Percentiles rank a stretch among this genome's conserved stretches.
Conservation (phyloP, 2,329 filamentous ascomycete genomes). For the Fonsecaea nubica region DNA sequence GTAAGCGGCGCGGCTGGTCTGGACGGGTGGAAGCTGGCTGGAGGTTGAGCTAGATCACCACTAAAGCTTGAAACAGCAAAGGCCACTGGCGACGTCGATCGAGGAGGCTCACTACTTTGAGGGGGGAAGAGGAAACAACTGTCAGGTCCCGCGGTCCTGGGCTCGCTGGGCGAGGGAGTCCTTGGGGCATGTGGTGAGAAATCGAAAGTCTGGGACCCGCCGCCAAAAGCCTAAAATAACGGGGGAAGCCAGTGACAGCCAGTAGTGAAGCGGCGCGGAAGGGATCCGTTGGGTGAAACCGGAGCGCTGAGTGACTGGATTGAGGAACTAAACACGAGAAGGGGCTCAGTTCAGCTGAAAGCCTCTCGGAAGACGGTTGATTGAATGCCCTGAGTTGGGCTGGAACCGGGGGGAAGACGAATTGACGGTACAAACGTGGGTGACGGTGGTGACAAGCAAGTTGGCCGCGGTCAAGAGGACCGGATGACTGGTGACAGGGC, state of each 20-base stretch:
- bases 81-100: slow-evolving; percentile 6
- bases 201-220: slow-evolving; percentile 18
- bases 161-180: slow-evolving; percentile 1
- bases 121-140: background rate
- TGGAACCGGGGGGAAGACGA: background rate
- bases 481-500: background rate
- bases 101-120: slow-evolving; percentile 6
- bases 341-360: slow-evolving; percentile 17
- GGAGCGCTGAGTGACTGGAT: slow-evolving; percentile 18
- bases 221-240: slow-evolving; percentile 31
- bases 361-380: slow-evolving; percentile 2
- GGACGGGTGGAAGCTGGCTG: slow-evolving; percentile 20
- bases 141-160: slow-evolving; percentile 15
- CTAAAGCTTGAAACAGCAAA: slow-evolving; percentile 21
- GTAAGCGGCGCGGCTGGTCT: slow-evolving; percentile 7
- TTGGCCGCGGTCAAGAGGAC: background rate
- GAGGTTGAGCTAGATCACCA: slow-evolving; percentile 1
- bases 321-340: slow-evolving; percentile 22
- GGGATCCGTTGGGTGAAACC: slow-evolving; percentile 29
- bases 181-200: slow-evolving; percentile 18
- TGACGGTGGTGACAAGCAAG: background rate
- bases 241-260: slow-evolving; percentile 18
- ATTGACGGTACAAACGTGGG: slow-evolving; percentile 6
- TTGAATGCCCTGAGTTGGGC: slow-evolving; percentile 21
- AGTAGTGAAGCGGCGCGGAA: slow-evolving; percentile 26